These are phyloP conservation scores for Arachnomyces sp. DNA, from an alignment of 2,329 filamentous ascomycete species.

Conservation along the genomic window DNA sequence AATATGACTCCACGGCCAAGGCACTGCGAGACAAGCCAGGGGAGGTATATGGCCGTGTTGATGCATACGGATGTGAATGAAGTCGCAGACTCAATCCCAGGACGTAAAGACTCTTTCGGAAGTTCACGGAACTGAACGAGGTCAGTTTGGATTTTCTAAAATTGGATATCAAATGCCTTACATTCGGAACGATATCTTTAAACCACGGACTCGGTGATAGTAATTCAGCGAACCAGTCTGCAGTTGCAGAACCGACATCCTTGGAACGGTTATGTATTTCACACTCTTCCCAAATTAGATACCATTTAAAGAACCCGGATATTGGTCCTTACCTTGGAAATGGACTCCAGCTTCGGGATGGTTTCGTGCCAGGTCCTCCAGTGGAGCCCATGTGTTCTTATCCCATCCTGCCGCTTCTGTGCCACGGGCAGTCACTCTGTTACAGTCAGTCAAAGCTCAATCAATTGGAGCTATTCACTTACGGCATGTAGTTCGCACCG, in stretches of 20 bases:
- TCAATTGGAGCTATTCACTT: conserved; percentile 24
- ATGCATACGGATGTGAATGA: conserved; percentile 72
- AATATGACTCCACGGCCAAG: conserved; percentile 58
- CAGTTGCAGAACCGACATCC: conserved; percentile 44
- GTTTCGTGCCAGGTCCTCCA: conserved; percentile 49
- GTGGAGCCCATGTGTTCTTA: conserved; percentile 50
- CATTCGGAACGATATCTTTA: conserved; percentile 56
- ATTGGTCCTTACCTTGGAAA: conserved; percentile 48
- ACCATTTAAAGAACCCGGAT: background rate
- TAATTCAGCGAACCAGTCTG: conserved; percentile 53
- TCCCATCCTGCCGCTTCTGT: conserved; percentile 42
- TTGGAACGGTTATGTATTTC: conserved; percentile 48
- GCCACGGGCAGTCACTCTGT: conserved; percentile 23
- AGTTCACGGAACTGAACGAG: conserved; percentile 49
- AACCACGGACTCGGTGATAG: conserved; percentile 59
- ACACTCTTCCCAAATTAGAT: conserved; percentile 24
- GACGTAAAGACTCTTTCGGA: conserved; percentile 46
- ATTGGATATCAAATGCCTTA: conserved; percentile 20
- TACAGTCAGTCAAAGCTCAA: conserved; percentile 7
- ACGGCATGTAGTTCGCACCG: conserved; percentile 66
- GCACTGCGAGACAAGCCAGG: conserved; percentile 68
- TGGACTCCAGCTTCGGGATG: conserved; percentile 67
- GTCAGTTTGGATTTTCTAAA: background rate
- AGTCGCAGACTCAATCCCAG: conserved; percentile 57
- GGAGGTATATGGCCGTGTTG: conserved; percentile 71